These are phyloP conservation scores for Arthrinium phaeospermum DNA, from an alignment of 2,329 filamentous ascomycete genomes.

Conservation along the genomic window DNA sequence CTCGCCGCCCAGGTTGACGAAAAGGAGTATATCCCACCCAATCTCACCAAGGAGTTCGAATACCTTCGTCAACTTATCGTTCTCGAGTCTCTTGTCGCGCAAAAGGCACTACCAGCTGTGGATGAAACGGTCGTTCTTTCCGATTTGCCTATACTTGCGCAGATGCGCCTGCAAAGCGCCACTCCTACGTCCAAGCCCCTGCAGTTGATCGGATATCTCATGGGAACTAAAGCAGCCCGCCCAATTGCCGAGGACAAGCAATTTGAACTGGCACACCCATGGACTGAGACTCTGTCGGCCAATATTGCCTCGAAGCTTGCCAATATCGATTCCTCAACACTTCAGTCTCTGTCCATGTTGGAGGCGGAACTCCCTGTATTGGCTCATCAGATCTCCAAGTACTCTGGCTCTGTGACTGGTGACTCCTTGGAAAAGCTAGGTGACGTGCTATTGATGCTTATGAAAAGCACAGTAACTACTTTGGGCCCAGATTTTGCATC, in stretches of 20 bases:
- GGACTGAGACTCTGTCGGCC: slow-evolving; percentile 53
- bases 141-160: slow-evolving; percentile 47
- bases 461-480: slow-evolving; percentile 48
- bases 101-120: slow-evolving; percentile 32
- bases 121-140: slow-evolving; percentile 56
- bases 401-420: slow-evolving; percentile 54
- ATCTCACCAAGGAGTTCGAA: slow-evolving; percentile 62
- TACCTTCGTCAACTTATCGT: slow-evolving; percentile 58
- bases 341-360: slow-evolving; percentile 67
- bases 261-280: slow-evolving; percentile 44
- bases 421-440: slow-evolving; percentile 58
- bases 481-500: slow-evolving; percentile 43
- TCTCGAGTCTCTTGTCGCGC: slow-evolving; percentile 42
- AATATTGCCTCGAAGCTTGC: slow-evolving; percentile 63
- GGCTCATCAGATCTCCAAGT: slow-evolving; percentile 58
- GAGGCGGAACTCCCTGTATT: slow-evolving; percentile 69
- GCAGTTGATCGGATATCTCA: slow-evolving; percentile 55
- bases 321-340: slow-evolving; percentile 55
- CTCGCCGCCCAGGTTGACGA: slow-evolving; percentile 55
- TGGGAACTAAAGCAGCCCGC: slow-evolving; percentile 33
- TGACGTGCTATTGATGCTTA: slow-evolving; percentile 51
- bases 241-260: slow-evolving; percentile 19
- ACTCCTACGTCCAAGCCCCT: slow-evolving; percentile 46
- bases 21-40: slow-evolving; percentile 50
- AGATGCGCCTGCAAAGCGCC: slow-evolving; percentile 49